phyloP scores from a whole-genome alignment of 1,139 yeast genomes.

The Debaryomyces subglobosus region DNA sequence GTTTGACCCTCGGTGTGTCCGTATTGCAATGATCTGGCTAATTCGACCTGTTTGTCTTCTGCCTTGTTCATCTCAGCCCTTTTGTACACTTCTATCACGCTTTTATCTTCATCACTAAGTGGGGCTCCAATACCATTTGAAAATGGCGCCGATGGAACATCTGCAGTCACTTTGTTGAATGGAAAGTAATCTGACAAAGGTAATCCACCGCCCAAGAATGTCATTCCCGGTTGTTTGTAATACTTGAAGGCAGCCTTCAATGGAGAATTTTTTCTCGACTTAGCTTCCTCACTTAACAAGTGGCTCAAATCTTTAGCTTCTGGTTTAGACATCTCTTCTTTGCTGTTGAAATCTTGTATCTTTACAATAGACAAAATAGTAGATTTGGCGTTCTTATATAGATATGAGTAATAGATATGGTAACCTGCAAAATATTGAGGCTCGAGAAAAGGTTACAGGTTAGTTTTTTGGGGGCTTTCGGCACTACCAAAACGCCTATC shows the following conservation, averaged over 20 bases:
- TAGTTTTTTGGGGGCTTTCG: not conserved
- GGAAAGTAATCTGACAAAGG: slow-evolving; percentile 93
- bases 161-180: slow-evolving; percentile 71
- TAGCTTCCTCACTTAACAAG: slow-evolving; percentile 77
- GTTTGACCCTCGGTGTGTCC: slow-evolving; percentile 83
- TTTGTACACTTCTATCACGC: slow-evolving; percentile 49
- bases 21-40: slow-evolving; percentile 87
- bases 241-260: slow-evolving; percentile 84
- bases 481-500: slow-evolving; percentile 5
- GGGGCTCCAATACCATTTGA: slow-evolving; percentile 72
- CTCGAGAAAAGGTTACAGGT: not conserved
- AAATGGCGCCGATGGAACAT: slow-evolving; percentile 79
- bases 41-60: slow-evolving; percentile 59
- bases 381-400: not conserved
- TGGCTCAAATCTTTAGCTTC: slow-evolving; percentile 71
- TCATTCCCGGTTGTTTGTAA: slow-evolving; percentile 71
- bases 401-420: slow-evolving; percentile 5
- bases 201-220: slow-evolving; percentile 94
- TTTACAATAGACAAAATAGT: not conserved
- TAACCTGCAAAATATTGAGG: not conserved
- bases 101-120: slow-evolving; percentile 54
- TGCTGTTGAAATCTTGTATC: not conserved
- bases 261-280: slow-evolving; percentile 74
- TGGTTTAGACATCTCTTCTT: slow-evolving; percentile 20
- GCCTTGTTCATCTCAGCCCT: slow-evolving; percentile 37